Evolutionary conservation across 495 filamentous ascomycete species (phyloP).

Genomic region (Opeltia flavorubescens): DNA sequence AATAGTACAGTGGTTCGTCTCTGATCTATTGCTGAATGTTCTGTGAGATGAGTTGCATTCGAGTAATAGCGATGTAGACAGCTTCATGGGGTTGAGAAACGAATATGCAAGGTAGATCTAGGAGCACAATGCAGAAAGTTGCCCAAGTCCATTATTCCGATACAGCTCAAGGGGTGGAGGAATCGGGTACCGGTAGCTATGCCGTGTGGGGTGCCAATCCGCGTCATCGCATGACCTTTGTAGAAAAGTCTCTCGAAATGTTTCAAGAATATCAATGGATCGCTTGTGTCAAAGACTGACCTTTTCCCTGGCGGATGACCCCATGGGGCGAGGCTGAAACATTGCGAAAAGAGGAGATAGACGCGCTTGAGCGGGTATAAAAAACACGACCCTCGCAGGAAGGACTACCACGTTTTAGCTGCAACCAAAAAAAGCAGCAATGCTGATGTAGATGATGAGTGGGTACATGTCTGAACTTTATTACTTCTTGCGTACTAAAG

Average conservation of each 20-base stretch:
- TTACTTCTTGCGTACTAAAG: no score
- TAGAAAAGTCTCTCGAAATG: background rate
- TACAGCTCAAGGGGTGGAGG: background rate
- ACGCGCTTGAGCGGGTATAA: slow-evolving; percentile 1
- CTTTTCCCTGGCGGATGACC: background rate
- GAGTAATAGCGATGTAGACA: background rate
- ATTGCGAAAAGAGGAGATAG: background rate
- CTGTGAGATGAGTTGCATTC: background rate
- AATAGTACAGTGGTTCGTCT: no score
- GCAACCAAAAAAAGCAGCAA: background rate
- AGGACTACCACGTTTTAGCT: no score
- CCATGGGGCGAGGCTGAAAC: background rate
- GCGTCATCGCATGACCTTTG: background rate
- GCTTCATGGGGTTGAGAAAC: background rate
- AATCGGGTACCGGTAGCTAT: no score
- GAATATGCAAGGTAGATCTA: background rate
- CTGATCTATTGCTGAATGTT: background rate
- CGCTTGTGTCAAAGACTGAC: background rate
- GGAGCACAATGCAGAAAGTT: no score
- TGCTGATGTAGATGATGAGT: no score
- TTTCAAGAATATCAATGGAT: background rate
- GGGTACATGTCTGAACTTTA: no score
- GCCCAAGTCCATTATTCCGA: background rate
- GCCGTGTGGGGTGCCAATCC: background rate
- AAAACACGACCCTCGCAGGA: no score